phyloP scores from a whole-genome alignment of 345 rosid species.

The Lumnitzera littorea region DNA sequence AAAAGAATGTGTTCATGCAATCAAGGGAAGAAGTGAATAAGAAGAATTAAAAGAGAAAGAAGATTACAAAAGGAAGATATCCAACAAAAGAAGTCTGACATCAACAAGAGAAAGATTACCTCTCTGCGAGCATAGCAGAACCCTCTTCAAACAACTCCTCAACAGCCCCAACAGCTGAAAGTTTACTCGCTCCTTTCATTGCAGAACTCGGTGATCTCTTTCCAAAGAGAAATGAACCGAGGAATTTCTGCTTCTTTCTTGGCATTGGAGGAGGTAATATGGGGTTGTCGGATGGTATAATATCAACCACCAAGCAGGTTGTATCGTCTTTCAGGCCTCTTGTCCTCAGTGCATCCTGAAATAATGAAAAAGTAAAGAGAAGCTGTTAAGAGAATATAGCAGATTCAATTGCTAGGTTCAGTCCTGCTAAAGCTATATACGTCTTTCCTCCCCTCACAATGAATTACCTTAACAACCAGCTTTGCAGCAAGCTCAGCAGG shows the following conservation, averaged over 20 bases:
- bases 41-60: no score
- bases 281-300: slow-evolving; percentile 76
- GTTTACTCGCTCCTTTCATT: slow-evolving; percentile 64
- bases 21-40: no score
- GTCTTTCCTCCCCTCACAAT: neutral
- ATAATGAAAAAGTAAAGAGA: slow-evolving; percentile 7
- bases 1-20: no score
- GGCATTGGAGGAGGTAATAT: slow-evolving; percentile 65
- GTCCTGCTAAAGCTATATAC: neutral
- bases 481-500: slow-evolving; percentile 97
- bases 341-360: slow-evolving; percentile 91
- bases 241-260: slow-evolving; percentile 59
- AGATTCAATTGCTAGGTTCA: neutral
- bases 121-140: slow-evolving; percentile 91
- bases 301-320: slow-evolving; percentile 97
- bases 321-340: slow-evolving; percentile 99
- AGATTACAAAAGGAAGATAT: no score
- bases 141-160: slow-evolving; percentile 99
- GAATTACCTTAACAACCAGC: slow-evolving; percentile 86
- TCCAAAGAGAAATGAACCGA: slow-evolving; percentile 57
- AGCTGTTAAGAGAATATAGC: slow-evolving; percentile 5
- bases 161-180: slow-evolving; percentile 86
- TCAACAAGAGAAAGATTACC: slow-evolving; percentile 28
- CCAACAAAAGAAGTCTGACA: neutral
- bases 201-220: slow-evolving; percentile 38